phyloP scores from a whole-genome alignment of 2,329 filamentous ascomycete genomes.

The Trichoderma atrobrunneum region DNA sequence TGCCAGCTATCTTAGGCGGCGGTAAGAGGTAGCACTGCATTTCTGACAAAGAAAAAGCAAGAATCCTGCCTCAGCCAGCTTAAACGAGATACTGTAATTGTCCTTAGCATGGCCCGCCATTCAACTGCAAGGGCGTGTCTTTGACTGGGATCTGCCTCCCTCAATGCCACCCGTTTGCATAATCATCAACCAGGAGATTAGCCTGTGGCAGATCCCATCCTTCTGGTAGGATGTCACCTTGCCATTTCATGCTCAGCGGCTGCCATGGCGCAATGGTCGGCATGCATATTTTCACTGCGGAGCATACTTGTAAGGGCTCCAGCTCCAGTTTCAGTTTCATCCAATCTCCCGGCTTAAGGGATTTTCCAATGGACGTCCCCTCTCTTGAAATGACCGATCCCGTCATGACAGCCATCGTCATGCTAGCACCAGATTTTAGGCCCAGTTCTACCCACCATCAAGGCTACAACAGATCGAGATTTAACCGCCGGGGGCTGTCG shows the following conservation, averaged over 20 bases:
- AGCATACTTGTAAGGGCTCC: neutral
- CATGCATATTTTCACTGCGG: neutral
- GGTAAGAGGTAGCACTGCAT: neutral
- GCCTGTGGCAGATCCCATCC: neutral
- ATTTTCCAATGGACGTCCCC: neutral
- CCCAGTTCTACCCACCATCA: neutral
- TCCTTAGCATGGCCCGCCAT: neutral
- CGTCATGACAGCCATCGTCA: neutral
- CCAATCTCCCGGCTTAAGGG: neutral
- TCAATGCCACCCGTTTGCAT: neutral
- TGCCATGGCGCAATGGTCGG: neutral
- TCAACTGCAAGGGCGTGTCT: neutral
- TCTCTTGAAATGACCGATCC: neutral
- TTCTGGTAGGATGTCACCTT: neutral
- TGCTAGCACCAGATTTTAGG: neutral
- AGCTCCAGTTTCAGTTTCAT: neutral
- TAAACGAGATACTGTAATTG: neutral
- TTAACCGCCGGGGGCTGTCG: neutral
- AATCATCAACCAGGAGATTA: neutral
- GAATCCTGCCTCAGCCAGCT: neutral
- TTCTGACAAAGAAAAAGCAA: neutral
- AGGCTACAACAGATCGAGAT: neutral
- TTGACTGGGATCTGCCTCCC: neutral
- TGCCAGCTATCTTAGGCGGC: neutral
- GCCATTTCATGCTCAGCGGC: neutral